A percentile compares a stretch with the other conserved stretches of the same genome.
phyloP scores from a whole-genome alignment of 129 eudicot genomes.

The Mikania micrantha region DNA sequence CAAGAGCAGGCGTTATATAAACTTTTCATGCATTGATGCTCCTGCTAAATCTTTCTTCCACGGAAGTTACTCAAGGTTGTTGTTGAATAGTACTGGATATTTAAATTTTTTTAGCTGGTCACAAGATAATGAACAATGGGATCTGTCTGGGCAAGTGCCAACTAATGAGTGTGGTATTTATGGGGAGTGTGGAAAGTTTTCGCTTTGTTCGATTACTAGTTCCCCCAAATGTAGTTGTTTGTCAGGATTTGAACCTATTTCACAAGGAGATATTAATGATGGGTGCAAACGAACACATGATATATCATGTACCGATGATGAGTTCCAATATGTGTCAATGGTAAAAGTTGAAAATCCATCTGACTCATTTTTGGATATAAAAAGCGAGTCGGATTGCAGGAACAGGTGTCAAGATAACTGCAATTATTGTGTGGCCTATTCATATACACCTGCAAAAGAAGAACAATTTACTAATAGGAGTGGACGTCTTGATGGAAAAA shows the following conservation, averaged over 20 bases:
- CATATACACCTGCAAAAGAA: neutral
- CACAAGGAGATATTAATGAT: neutral
- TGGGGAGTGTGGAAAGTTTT: conserved; percentile 25
- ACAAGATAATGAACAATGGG: neutral
- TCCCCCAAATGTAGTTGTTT: conserved; percentile 25
- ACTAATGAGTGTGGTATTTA: conserved; percentile 11
- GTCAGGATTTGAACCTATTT: conserved; percentile 18
- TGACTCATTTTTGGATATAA: no score
- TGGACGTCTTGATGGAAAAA: neutral
- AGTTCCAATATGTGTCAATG: neutral
- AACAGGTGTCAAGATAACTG: neutral
- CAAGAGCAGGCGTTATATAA: no score
- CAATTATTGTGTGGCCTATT: conserved; percentile 22
- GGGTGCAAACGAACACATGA: conserved; percentile 18
- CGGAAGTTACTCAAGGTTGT: conserved; percentile 17
- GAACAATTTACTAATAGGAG: neutral
- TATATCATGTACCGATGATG: neutral
- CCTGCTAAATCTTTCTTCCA: neutral
- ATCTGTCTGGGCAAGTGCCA: conserved; percentile 24
- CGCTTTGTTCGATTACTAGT: neutral
- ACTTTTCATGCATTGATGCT: neutral
- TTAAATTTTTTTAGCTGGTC: conserved; percentile 13
- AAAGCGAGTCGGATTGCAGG: conserved; percentile 3
- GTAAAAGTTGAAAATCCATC: conserved; percentile 3
- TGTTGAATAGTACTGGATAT: conserved; percentile 22